phyloP scores from a whole-genome alignment of 2,329 filamentous ascomycete genomes.

The Fusarium sp. region DNA sequence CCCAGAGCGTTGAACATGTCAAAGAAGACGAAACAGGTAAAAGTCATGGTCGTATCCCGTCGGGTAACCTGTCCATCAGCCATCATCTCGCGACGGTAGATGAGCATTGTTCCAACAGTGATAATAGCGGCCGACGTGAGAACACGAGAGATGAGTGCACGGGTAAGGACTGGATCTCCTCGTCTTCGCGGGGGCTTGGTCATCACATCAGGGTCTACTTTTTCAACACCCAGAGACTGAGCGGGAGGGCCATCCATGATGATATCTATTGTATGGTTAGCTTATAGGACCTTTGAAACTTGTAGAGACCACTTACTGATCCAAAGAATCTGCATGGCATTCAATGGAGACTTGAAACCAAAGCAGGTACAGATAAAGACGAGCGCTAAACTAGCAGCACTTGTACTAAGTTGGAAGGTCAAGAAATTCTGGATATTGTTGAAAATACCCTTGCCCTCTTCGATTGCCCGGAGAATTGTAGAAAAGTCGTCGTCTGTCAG shows the following conservation, averaged over 20 bases:
- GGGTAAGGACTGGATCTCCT: slow-evolving; percentile 92
- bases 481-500: slow-evolving; percentile 91
- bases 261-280: slow-evolving; percentile 76
- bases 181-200: slow-evolving; percentile 86
- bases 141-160: slow-evolving; percentile 84
- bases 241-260: slow-evolving; percentile 99
- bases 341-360: slow-evolving; percentile 94
- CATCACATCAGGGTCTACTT: slow-evolving; percentile 95
- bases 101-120: slow-evolving; percentile 90
- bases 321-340: slow-evolving; percentile 99
- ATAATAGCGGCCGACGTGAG: slow-evolving; percentile 90
- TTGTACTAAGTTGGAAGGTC: slow-evolving; percentile 98
- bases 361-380: slow-evolving; percentile 94
- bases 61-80: slow-evolving; percentile 86
- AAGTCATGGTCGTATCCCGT: slow-evolving; percentile 98
- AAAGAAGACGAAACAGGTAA: slow-evolving; percentile 98
- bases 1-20: slow-evolving; percentile 99
- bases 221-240: slow-evolving; percentile 95
- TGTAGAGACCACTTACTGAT: slow-evolving; percentile 80
- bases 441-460: slow-evolving; percentile 99
- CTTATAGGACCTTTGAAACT: not conserved
- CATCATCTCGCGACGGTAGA: slow-evolving; percentile 93
- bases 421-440: slow-evolving; percentile 99
- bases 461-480: slow-evolving; percentile 93
- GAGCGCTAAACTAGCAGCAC: slow-evolving; percentile 90